Evolutionary conservation across 148 eudicot genomes (phyloP).

Genomic region (Heliosperma pusillum): DNA sequence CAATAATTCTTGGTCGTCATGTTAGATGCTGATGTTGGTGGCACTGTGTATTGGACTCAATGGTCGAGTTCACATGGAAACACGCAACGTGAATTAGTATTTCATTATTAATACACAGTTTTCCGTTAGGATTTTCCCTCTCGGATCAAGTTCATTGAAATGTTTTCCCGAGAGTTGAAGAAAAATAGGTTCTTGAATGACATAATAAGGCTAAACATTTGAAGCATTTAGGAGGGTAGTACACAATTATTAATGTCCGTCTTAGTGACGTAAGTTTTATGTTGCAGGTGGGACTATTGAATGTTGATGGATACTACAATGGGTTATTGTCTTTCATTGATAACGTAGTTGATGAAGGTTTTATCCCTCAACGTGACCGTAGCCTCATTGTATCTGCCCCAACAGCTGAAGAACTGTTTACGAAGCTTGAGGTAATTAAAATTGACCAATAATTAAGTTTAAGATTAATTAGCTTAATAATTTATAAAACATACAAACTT

Average conservation of each 20-base stretch:
- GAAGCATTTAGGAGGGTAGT: neutral
- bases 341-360: conserved; percentile 98
- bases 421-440: conserved; percentile 74
- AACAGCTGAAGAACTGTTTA: conserved; percentile 73
- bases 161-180: neutral
- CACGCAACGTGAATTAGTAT: conserved; percentile 32
- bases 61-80: conserved; percentile 47
- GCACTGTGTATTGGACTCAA: conserved; percentile 30
- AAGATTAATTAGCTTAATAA: too few species aligned
- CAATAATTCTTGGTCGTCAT: conserved; percentile 23
- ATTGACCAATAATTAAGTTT: conserved; percentile 3
- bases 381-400: conserved; percentile 88
- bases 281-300: conserved; percentile 84
- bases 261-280: neutral
- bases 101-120: too few species aligned
- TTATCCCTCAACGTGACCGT: conserved; percentile 75
- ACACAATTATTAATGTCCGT: neutral
- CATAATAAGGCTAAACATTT: conserved; percentile 13
- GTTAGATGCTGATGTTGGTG: conserved; percentile 19
- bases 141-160: neutral
- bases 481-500: too few species aligned
- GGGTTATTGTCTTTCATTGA: conserved; percentile 80
- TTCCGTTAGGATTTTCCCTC: too few species aligned
- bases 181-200: neutral
- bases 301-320: conserved; percentile 93